Evolutionary conservation across 2,329 filamentous ascomycete genomes (phyloP).

Genomic region (Fonsecaea pedrosoi): DNA sequence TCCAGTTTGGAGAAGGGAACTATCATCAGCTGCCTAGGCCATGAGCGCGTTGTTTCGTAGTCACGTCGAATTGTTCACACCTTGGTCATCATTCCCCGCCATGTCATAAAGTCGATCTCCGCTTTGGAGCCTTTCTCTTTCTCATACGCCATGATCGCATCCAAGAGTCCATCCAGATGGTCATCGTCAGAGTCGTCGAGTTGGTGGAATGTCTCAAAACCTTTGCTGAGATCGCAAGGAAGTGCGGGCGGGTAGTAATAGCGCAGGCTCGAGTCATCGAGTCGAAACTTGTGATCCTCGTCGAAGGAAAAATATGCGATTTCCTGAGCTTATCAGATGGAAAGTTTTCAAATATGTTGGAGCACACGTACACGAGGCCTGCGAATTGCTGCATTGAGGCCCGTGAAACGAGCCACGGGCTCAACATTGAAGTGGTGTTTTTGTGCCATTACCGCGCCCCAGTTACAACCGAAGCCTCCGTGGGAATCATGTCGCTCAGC

Average conservation of each 20-base stretch:
- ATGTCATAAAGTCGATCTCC: constrained; percentile 83
- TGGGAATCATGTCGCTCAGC: constrained; percentile 2
- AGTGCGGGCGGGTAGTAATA: constrained; percentile 85
- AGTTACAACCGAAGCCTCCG: neutral
- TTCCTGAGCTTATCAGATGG: constrained; percentile 64
- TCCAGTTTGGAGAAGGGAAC: constrained; percentile 81
- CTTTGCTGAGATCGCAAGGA: constrained; percentile 75
- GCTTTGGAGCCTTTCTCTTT: constrained; percentile 69
- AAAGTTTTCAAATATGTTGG: constrained; percentile 3
- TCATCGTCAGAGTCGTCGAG: constrained; percentile 83
- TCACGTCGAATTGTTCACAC: constrained; percentile 52
- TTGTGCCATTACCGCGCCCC: constrained; percentile 28
- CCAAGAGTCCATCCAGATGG: constrained; percentile 83
- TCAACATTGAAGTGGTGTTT: constrained; percentile 66
- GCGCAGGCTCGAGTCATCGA: constrained; percentile 78
- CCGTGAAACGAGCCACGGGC: constrained; percentile 72
- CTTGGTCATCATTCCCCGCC: constrained; percentile 99
- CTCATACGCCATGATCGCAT: constrained; percentile 76
- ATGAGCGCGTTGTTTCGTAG: constrained; percentile 23
- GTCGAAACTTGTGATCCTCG: constrained; percentile 75
- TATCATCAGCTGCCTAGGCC: constrained; percentile 73
- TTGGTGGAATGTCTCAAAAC: constrained; percentile 82
- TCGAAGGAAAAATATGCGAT: constrained; percentile 95
- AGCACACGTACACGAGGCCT: constrained; percentile 69
- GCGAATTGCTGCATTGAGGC: constrained; percentile 72